Conservation (phyloP, 352 stramenopile species). For the Bremia lactucae region DNA sequence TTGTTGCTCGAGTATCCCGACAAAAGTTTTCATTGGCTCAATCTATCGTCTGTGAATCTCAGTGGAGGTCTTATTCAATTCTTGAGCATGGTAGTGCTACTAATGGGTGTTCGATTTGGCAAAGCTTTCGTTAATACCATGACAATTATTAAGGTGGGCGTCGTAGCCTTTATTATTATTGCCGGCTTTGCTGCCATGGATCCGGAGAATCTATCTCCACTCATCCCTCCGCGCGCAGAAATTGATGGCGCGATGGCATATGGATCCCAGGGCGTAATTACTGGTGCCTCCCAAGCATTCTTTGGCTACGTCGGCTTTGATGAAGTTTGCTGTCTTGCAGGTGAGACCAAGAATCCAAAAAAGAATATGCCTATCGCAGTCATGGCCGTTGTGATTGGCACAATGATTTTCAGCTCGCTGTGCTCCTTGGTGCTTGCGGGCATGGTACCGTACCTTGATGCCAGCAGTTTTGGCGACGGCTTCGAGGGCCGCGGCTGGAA, state of each 20-base stretch:
- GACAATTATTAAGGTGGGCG: conserved; percentile 60
- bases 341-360: conserved; percentile 64
- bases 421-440: conserved; percentile 82
- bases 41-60: conserved; percentile 49
- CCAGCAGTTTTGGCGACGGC: conserved; percentile 28
- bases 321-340: conserved; percentile 87
- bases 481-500: conserved; percentile 32
- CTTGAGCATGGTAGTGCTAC: conserved; percentile 54
- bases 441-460: conserved; percentile 39
- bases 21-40: conserved; percentile 39
- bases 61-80: conserved; percentile 62
- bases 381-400: conserved; percentile 65
- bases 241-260: conserved; percentile 21
- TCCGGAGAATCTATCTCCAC: conserved; percentile 70
- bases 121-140: conserved; percentile 87
- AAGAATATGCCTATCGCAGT: conserved; percentile 75
- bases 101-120: conserved; percentile 78
- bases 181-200: conserved; percentile 80
- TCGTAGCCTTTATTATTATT: conserved; percentile 90
- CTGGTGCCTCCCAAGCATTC: conserved; percentile 79
- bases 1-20: conserved; percentile 32
- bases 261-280: conserved; percentile 56
- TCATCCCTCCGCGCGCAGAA: conserved; percentile 41
- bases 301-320: conserved; percentile 95
- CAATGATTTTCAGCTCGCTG: conserved; percentile 62